These are phyloP conservation scores for Pythium pyrilobum DNA, from an alignment of 352 stramenopile species.

Conservation along the genomic window DNA sequence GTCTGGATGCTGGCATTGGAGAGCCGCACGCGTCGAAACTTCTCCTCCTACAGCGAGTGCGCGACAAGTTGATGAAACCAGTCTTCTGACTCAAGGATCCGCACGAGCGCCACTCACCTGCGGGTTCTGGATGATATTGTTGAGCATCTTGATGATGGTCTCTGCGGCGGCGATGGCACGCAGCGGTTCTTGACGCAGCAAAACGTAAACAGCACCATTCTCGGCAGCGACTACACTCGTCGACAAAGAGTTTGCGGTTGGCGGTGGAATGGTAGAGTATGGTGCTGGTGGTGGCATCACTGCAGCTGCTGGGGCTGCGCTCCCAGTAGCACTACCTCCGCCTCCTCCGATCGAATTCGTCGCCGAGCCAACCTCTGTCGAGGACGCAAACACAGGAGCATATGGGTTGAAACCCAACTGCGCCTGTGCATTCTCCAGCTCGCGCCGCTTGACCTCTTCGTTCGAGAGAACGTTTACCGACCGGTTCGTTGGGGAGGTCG, in stretches of 20 bases:
- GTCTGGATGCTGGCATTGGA: slow-evolving; percentile 53
- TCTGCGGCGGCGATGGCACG: slow-evolving; percentile 49
- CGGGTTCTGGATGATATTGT: slow-evolving; percentile 58
- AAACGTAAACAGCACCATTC: slow-evolving; percentile 51
- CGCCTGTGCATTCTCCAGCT: slow-evolving; percentile 44
- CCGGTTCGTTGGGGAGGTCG: slow-evolving; percentile 6
- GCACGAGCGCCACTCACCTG: slow-evolving; percentile 24
- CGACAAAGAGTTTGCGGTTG: slow-evolving; percentile 8
- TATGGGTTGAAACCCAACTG: slow-evolving; percentile 77
- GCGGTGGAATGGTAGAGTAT: slow-evolving; percentile 6
- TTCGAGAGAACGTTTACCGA: slow-evolving; percentile 35
- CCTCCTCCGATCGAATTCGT: slow-evolving; percentile 48
- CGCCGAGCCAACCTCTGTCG: slow-evolving; percentile 38
- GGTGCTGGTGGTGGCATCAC: neutral
- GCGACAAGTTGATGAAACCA: neutral
- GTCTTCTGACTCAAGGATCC: neutral
- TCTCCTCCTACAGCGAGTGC: slow-evolving; percentile 52
- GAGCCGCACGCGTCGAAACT: slow-evolving; percentile 63
- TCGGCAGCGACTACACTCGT: neutral
- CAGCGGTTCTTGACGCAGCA: slow-evolving; percentile 48
- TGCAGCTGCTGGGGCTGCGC: neutral
- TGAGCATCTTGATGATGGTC: slow-evolving; percentile 68
- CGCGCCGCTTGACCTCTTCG: slow-evolving; percentile 59
- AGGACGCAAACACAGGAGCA: slow-evolving; percentile 58
- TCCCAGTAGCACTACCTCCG: too few species aligned